Evolutionary conservation across 805 yeast species (phyloP), one percentile per base, ranked within the genome.

Genomic region (Limtongia smithiae): DNA sequence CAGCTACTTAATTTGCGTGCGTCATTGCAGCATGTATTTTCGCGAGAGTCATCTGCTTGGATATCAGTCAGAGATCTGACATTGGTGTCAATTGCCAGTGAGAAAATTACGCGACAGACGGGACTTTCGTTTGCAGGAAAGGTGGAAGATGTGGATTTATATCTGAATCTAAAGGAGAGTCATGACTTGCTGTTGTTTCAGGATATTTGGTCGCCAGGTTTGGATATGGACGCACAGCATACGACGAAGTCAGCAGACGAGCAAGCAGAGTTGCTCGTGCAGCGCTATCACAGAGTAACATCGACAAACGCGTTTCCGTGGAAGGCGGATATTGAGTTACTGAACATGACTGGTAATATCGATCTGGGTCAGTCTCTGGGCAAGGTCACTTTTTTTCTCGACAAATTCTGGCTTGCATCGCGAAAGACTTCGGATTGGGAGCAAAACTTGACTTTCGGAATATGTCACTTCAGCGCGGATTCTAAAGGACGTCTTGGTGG

Each of bases 301-400:
- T 71, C 80, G 0, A 76, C 86, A 0, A 72, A 77, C 22, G 80
- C 90, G 0, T 70, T 87, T 38, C 93, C 96, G 0, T 85, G 94
- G 86, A 73, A 79, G 14, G 64, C 84, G 27, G 78, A 83, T 9
- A 64, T 85, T 24, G 68, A 80, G 9, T 65, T 90, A 3, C 60
- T 72, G 0, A 77, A 79, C 48, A 67, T 82, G 1, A 64, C 69
- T 0, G 74, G 83, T 4, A 74, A 72, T 27, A 79, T 87, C 20
- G 94, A 89, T 58, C 73, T 91, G 51, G 97, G 97, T 0, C 84
- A 85, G 37, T 80, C 96, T 0, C 68, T 91, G 32, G 97, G 97
- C 17, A 72, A 78, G 12, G 64, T 85, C 39, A 68, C 73, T 1
- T 65, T 86, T 5, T 65, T 65, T 0, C 54, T 86, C 22, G 83